Evolutionary conservation across 2,329 filamentous ascomycete species (phyloP).

Genomic region (Xylariaceae sp.): DNA sequence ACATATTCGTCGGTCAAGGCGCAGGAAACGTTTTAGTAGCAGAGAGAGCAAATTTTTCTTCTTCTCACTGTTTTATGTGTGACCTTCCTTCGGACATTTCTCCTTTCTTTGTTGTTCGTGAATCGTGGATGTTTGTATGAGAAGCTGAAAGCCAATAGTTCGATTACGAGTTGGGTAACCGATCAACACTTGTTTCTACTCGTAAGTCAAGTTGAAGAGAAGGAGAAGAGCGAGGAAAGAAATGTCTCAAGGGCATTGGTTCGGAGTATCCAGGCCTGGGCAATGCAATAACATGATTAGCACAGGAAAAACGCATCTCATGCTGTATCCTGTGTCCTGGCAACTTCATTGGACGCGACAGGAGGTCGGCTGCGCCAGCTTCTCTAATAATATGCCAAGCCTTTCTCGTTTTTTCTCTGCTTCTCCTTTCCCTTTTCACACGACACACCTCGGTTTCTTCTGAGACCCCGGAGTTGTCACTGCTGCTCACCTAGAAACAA

Average conservation of each 20-base stretch:
- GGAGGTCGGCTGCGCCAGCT: background rate
- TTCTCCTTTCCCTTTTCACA: background rate
- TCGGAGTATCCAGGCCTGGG: background rate
- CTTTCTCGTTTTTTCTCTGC: background rate
- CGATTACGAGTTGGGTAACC: background rate
- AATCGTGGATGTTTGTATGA: background rate
- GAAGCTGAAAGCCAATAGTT: background rate
- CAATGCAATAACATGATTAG: background rate
- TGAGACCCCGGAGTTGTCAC: background rate
- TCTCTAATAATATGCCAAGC: conserved; percentile 5
- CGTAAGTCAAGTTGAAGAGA: background rate
- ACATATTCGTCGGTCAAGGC: background rate
- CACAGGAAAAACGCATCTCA: background rate
- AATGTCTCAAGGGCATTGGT: background rate
- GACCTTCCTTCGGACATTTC: background rate
- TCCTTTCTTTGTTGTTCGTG: too few relatives aligned
- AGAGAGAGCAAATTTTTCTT: background rate
- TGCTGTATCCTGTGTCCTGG: background rate
- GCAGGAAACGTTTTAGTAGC: background rate
- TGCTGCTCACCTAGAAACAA: background rate
- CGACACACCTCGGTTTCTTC: background rate
- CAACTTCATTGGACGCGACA: background rate
- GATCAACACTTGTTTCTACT: background rate
- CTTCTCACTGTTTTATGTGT: background rate
- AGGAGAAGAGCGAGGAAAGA: background rate